Evolutionary conservation across 345 rosid species (phyloP).

Genomic region (Acer negundo): DNA sequence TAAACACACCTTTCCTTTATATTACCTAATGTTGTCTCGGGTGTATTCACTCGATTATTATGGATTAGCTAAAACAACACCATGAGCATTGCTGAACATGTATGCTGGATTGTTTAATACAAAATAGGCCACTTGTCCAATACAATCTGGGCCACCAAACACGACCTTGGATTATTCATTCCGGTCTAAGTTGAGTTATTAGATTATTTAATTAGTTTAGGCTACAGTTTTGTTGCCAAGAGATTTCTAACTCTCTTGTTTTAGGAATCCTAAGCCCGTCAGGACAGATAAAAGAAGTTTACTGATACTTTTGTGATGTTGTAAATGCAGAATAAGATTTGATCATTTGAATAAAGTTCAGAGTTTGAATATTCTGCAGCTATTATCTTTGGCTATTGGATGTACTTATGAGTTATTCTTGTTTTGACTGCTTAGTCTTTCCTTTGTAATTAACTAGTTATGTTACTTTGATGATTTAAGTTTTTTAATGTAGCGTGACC

Average conservation of each 20-base stretch:
- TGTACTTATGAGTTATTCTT: neutral
- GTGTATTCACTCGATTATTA: no score
- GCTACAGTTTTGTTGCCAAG: neutral
- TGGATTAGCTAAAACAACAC: no score
- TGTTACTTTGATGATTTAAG: neutral
- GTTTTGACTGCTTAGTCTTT: neutral
- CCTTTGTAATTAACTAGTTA: neutral
- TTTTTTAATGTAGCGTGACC: no score
- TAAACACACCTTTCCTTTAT: no score
- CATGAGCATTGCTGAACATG: no score
- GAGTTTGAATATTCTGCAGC: neutral
- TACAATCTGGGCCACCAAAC: neutral
- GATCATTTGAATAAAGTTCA: neutral
- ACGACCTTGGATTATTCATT: neutral
- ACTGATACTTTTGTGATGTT: neutral
- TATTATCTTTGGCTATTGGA: neutral
- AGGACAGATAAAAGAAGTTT: neutral
- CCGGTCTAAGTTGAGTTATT: neutral
- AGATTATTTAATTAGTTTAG: neutral
- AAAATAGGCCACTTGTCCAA: neutral
- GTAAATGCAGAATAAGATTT: neutral
- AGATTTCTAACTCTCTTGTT: neutral
- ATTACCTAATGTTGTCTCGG: no score
- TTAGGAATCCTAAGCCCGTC: neutral
- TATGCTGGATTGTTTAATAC: no score